These are phyloP conservation scores for Gossypium bickii DNA, from an alignment of 345 rosid species.

Conservation along the genomic window DNA sequence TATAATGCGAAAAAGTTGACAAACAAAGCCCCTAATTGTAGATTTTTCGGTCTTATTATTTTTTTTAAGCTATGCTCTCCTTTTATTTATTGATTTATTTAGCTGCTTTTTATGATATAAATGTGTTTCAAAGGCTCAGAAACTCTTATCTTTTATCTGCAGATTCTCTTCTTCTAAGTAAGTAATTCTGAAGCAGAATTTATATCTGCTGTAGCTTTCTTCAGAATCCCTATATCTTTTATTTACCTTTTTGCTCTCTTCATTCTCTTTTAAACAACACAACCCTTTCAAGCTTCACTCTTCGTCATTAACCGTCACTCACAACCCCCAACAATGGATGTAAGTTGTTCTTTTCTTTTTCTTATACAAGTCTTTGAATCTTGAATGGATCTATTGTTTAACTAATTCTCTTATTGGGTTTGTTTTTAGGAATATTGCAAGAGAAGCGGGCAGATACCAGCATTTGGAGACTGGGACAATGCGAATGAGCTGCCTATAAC, in stretches of 20 bases:
- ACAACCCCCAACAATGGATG: constrained; percentile 18
- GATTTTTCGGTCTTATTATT: background rate
- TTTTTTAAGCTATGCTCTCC: background rate
- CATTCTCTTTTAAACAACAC: background rate
- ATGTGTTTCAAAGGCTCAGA: constrained; percentile 17
- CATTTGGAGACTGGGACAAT: constrained; percentile 87
- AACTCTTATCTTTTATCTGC: constrained; percentile 18
- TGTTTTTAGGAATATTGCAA: constrained; percentile 30
- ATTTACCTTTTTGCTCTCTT: background rate
- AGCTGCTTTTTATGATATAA: background rate
- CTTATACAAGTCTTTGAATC: background rate
- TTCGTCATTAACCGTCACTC: background rate
- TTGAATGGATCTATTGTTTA: constrained; percentile 6
- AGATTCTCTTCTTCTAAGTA: constrained; percentile 23
- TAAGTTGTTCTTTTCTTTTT: constrained; percentile 10
- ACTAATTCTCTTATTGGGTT: constrained; percentile 4
- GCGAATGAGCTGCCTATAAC: constrained; percentile 87
- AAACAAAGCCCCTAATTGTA: background rate
- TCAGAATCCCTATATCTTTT: constrained; percentile 18
- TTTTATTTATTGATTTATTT: background rate
- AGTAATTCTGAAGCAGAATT: constrained; percentile 21
- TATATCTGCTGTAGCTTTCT: constrained; percentile 14
- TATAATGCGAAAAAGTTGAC: constrained; percentile 6
- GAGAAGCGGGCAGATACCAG: constrained; percentile 80
- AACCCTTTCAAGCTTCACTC: background rate